Conservation (phyloP, 2,329 filamentous ascomycete species). For the Cercospora sesami region DNA sequence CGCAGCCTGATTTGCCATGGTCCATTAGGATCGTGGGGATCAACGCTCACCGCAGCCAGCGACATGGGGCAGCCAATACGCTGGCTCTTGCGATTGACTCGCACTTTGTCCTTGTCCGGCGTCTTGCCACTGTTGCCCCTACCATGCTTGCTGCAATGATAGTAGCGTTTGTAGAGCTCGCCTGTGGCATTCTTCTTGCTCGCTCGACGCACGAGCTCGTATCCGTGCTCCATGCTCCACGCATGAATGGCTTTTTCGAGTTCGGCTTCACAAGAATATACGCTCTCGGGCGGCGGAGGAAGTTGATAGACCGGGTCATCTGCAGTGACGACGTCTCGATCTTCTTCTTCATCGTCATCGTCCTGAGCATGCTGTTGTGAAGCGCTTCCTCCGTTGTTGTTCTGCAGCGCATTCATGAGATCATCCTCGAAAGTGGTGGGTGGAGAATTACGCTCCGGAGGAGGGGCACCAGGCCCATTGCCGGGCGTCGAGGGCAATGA, state of each 20-base stretch:
- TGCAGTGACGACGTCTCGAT: constrained; percentile 26
- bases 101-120: constrained; percentile 29
- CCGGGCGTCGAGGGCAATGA: constrained; percentile 22
- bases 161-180: constrained; percentile 39
- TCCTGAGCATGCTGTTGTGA: constrained; percentile 14
- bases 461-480: constrained; percentile 33
- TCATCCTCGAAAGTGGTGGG: constrained; percentile 29
- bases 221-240: constrained; percentile 39
- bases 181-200: constrained; percentile 39
- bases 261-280: constrained; percentile 32
- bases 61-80: constrained; percentile 39
- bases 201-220: constrained; percentile 38
- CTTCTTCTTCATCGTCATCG: constrained; percentile 30
- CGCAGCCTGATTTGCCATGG: constrained; percentile 39
- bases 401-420: constrained; percentile 31
- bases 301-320: constrained; percentile 36
- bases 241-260: constrained; percentile 37
- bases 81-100: constrained; percentile 35
- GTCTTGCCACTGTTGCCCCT: constrained; percentile 32
- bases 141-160: constrained; percentile 39
- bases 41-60: constrained; percentile 35
- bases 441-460: constrained; percentile 28
- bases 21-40: constrained; percentile 35
- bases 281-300: constrained; percentile 37
- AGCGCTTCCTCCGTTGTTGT: constrained; percentile 5